Evolutionary conservation across 2,329 filamentous ascomycete genomes (phyloP), one percentile per base, ranked within the genome.

Genomic region (Paecilomyces niveus): DNA sequence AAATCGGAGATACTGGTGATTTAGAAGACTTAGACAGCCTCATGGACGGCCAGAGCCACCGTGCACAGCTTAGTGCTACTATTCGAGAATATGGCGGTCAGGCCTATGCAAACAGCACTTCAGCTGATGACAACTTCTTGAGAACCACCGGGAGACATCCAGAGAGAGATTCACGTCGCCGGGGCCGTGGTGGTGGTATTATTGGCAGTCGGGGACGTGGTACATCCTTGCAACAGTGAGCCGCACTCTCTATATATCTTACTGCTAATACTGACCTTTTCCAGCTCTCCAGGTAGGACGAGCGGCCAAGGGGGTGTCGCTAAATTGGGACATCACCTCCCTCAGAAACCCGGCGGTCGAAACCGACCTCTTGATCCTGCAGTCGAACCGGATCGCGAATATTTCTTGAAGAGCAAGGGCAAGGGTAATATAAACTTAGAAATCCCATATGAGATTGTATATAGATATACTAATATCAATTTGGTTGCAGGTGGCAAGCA

Each of bases 31-130:
- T 76, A 8, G 64, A 70, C 52, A 62, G 65, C 15, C 57, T 78
- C 3, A 64, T 72, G 53, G 60, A 72, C 52, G 76, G 76, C 10
- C 74, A 78, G 52, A 72, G 60, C 24, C 75, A 78, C 61, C 70
- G 75, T 56, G 63, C 66, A 18, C 57, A 64, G 6, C 64, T 75
- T 6, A 65, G 50, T 54, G 64, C 65, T 15, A 53, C 54, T 7
- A 59, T 71, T 29, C 63, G 57, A 29, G 61, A 58, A 33, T 55
- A 61, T 54, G 64, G 62, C 18, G 63, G 57, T 9, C 62, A 67
- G 52, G 54, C 54, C 8, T 63, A 63, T 49, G 39, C 39, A 13
- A 52, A 57, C 29, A 24, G 49, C 21, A 5, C 26, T 21, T 58
- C 33, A 39, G 54, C 54, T 11, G 53, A 55, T 22, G 52, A 55